Base-by-base conservation (phyloP, 1,284 basidiomycete species). In the Irpex rosettiformis region DNA sequence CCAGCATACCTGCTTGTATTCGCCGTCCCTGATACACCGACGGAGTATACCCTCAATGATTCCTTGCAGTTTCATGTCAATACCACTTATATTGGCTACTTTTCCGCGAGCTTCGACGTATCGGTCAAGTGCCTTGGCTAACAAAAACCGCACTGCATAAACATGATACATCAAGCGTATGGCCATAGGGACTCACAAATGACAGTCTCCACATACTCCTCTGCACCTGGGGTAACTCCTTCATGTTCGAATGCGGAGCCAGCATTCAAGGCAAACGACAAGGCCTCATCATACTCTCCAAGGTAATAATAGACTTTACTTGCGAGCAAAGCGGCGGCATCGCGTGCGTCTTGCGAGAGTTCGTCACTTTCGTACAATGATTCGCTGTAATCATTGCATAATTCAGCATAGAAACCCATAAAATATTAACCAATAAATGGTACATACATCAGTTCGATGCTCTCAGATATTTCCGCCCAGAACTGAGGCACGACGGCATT, bases 291-390 rank as follows among this genome's bases (percentile, higher is more conserved):
- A 65, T 95, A 91, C 71, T 94, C 92, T 64, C 91, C 94, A 51
- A 98, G 83, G 80, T 91, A 96, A 74, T 94, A 98, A 76, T 97
- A 98, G 54, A 97, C 91, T 73, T 98, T 97, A 79, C 93, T 95
- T 22, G 92, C 90, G 40, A 98, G 81, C 54, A 98, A 78, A 21
- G 95, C 93, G 24, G 96, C 95, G 56, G 87, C 81, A 66, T 91
- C 84, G 55, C 89, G 86, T 25, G 88, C 85, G 58, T 86, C 79
- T 63, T 82, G 79, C 0, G 89, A 80, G 6, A 97, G 80, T 51
- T 89, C 85, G 40, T 86, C 80, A 63, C 83, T 85, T 75, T 98
- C 96, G 64, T 95, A 94, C 4, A 98, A 76, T 1, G 89, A 82
- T 74, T 98, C 96, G 66, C 95, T 97, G 69, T 13, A 65, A 8